phyloP scores from a whole-genome alignment of 768 basidiomycete genomes.

The Pulveroboletus sp. region DNA sequence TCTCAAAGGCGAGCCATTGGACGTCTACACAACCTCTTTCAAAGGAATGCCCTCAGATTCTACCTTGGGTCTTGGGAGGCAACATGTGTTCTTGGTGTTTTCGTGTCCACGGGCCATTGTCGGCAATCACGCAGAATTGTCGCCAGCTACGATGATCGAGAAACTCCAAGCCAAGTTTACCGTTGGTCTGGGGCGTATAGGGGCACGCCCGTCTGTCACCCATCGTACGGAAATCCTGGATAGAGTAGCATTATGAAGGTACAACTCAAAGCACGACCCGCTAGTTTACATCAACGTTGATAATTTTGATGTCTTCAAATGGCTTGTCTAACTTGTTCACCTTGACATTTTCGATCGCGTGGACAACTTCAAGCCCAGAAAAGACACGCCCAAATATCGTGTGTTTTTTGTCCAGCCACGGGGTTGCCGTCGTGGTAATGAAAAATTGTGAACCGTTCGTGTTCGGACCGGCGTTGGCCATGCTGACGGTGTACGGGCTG shows the following conservation, averaged over 20 bases:
- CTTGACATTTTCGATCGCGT: slow-evolving; percentile 88
- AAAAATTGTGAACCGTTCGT: slow-evolving; percentile 99
- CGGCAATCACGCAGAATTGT: slow-evolving; percentile 10
- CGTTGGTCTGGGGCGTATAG: slow-evolving; percentile 25
- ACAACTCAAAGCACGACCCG: background rate
- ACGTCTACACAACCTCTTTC: slow-evolving; percentile 41
- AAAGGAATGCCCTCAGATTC: background rate
- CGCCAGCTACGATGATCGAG: slow-evolving; percentile 21
- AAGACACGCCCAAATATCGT: slow-evolving; percentile 91
- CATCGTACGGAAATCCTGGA: slow-evolving; percentile 38
- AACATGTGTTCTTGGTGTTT: slow-evolving; percentile 49
- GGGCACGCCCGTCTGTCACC: slow-evolving; percentile 19
- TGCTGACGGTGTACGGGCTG: slow-evolving; percentile 92
- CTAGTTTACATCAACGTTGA: slow-evolving; percentile 72
- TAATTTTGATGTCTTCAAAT: slow-evolving; percentile 89
- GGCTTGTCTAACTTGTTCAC: slow-evolving; percentile 83
- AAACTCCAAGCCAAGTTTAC: slow-evolving; percentile 34
- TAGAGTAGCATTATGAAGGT: slow-evolving; percentile 43
- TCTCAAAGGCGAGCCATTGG: slow-evolving; percentile 43
- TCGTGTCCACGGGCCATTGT: slow-evolving; percentile 44
- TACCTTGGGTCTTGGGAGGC: background rate
- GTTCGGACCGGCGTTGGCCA: slow-evolving; percentile 87
- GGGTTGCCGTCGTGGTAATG: slow-evolving; percentile 91
- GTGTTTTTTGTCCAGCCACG: slow-evolving; percentile 89
- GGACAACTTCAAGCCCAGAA: slow-evolving; percentile 84